Conservation (phyloP, 2,329 filamentous ascomycete genomes). For the Fusarium sp. region DNA sequence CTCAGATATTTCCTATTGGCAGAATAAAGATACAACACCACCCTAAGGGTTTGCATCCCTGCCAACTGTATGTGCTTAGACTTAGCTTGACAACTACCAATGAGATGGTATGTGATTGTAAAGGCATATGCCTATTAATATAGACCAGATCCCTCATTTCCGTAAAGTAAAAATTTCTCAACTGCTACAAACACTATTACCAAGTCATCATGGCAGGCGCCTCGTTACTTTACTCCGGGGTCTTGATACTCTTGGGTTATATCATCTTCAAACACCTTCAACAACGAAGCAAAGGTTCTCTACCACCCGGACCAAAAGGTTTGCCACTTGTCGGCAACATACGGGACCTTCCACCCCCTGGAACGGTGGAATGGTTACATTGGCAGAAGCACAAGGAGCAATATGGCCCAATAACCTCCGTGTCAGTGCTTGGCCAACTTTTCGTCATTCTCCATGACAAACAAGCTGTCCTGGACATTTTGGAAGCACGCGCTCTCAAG, state of each 20-base stretch:
- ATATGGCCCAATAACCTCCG: slow-evolving; percentile 56
- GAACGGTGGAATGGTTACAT: slow-evolving; percentile 54
- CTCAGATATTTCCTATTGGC: too few species aligned
- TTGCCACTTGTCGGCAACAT: slow-evolving; percentile 66
- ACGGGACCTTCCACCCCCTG: slow-evolving; percentile 59
- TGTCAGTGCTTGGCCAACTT: slow-evolving; percentile 57
- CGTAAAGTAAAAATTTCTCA: background rate
- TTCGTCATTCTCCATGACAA: slow-evolving; percentile 58
- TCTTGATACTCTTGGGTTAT: background rate
- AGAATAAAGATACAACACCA: too few species aligned
- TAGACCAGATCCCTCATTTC: background rate
- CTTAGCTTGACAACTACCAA: too few species aligned
- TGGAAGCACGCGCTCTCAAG: background rate
- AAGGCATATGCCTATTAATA: background rate
- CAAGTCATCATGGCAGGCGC: background rate
- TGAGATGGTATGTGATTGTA: background rate
- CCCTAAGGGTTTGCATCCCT: too few species aligned
- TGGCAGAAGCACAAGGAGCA: slow-evolving; percentile 57
- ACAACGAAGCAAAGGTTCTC: background rate
- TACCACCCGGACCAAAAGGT: slow-evolving; percentile 64
- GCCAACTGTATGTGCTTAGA: too few species aligned
- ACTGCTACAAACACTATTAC: background rate
- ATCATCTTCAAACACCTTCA: background rate
- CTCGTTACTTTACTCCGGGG: background rate
- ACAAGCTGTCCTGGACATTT: slow-evolving; percentile 49